phyloP scores from a whole-genome alignment of 805 yeast species.

The Starmerella khaoyaiensis region DNA sequence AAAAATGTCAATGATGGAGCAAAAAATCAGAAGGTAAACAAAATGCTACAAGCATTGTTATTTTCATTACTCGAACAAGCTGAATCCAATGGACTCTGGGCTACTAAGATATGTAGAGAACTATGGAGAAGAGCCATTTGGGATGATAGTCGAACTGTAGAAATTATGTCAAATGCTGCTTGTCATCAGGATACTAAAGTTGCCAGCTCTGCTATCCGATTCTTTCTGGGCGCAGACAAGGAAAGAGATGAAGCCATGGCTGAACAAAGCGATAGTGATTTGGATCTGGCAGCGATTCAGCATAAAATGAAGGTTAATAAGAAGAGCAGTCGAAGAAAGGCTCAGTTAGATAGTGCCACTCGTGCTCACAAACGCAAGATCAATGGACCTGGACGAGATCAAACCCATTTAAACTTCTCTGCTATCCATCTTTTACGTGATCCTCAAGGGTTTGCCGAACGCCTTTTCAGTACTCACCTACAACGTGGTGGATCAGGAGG shows the following conservation, averaged over 20 bases:
- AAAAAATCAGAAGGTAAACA: constrained; percentile 77
- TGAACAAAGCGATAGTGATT: constrained; percentile 52
- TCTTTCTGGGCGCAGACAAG: constrained; percentile 89
- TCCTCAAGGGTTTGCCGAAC: constrained; percentile 96
- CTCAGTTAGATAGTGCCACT: constrained; percentile 63
- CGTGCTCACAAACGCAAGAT: constrained; percentile 46
- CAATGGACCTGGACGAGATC: constrained; percentile 38
- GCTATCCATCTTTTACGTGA: constrained; percentile 91
- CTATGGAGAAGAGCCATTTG: constrained; percentile 96
- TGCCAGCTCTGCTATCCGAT: constrained; percentile 75
- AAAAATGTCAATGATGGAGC: constrained; percentile 79
- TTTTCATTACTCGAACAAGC: constrained; percentile 76
- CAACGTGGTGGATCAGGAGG: constrained; percentile 10
- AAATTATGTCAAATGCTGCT: constrained; percentile 92
- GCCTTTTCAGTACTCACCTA: constrained; percentile 57
- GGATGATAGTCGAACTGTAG: constrained; percentile 97
- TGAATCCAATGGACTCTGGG: constrained; percentile 85
- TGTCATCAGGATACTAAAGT: constrained; percentile 78
- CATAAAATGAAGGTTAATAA: constrained; percentile 78
- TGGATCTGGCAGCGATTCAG: constrained; percentile 57
- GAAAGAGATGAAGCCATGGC: constrained; percentile 78
- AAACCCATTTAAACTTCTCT: constrained; percentile 73
- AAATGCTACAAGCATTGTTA: constrained; percentile 81
- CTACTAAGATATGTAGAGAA: constrained; percentile 86
- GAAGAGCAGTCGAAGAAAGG: constrained; percentile 65